A percentile compares a stretch with the other conserved stretches of the same genome.
Conservation (phyloP, 2,329 filamentous ascomycete species). For the Penicillium paneum region DNA sequence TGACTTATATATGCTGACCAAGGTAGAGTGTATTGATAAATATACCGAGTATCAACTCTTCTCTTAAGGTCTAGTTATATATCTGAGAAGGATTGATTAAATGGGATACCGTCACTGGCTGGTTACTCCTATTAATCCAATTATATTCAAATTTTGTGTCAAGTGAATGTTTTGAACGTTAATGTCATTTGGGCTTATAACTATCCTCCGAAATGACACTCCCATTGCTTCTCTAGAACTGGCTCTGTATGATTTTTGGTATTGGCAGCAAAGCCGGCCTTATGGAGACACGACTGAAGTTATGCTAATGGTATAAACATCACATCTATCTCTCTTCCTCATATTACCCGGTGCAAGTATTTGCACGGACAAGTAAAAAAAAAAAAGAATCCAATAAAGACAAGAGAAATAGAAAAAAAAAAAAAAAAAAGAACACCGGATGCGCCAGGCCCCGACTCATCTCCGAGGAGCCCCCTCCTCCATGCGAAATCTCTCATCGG, state of each 20-base stretch:
- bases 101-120: too few relatives aligned
- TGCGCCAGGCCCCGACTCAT: constrained; percentile 29
- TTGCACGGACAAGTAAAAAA: background rate
- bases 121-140: too few relatives aligned
- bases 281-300: constrained; percentile 1
- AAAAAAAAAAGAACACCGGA: constrained; percentile 24
- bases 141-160: too few relatives aligned
- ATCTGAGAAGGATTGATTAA: too few relatives aligned
- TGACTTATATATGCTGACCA: too few relatives aligned
- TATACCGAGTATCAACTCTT: background rate
- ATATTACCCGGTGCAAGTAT: constrained; percentile 5
- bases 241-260: constrained; percentile 8
- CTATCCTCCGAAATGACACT: background rate
- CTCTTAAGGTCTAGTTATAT: background rate
- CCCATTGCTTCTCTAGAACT: background rate
- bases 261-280: constrained; percentile 8
- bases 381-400: constrained; percentile 20
- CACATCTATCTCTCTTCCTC: constrained; percentile 9
- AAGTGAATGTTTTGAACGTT: background rate
- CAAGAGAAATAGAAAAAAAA: constrained; percentile 13
- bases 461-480: constrained; percentile 25
- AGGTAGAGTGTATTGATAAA: background rate
- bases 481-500: constrained; percentile 28
- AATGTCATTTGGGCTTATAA: too few relatives aligned
- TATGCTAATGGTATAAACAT: constrained; percentile 12